Evolutionary conservation across 306 rosid species (phyloP).

Genomic region (Dalbergia cultrata): DNA sequence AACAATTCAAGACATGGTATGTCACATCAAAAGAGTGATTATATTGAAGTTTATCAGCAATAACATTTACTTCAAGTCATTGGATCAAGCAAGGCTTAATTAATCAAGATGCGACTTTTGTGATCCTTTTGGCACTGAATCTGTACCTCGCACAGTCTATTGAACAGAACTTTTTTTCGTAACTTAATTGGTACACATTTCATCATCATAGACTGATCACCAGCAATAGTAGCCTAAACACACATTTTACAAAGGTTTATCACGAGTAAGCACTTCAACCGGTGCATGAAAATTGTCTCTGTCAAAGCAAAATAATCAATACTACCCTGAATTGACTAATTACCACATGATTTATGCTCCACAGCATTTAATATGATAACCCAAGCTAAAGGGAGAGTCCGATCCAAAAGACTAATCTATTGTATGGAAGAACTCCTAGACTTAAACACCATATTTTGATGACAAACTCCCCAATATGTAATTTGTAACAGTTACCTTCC

Average conservation of each 20-base stretch:
- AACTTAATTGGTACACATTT: too few relatives aligned
- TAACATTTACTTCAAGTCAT: slow-evolving; percentile 21
- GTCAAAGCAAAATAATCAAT: background rate
- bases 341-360: background rate
- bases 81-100: background rate
- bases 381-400: background rate
- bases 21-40: slow-evolving; percentile 26
- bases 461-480: too few relatives aligned
- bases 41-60: background rate
- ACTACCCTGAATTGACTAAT: too few relatives aligned
- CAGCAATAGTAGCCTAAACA: too few relatives aligned
- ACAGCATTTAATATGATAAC: background rate
- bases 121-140: background rate
- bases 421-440: too few relatives aligned
- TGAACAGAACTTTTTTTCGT: too few relatives aligned
- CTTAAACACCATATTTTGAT: too few relatives aligned
- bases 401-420: too few relatives aligned
- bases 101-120: too few relatives aligned
- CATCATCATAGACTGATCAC: too few relatives aligned
- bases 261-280: background rate
- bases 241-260: too few relatives aligned
- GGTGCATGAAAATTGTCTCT: background rate
- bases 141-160: too few relatives aligned
- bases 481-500: background rate
- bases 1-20: background rate